A percentile compares a stretch with the other conserved stretches of the same genome.
Conservation (phyloP, 352 stramenopile species). For the Blastocystis hominis region DNA sequence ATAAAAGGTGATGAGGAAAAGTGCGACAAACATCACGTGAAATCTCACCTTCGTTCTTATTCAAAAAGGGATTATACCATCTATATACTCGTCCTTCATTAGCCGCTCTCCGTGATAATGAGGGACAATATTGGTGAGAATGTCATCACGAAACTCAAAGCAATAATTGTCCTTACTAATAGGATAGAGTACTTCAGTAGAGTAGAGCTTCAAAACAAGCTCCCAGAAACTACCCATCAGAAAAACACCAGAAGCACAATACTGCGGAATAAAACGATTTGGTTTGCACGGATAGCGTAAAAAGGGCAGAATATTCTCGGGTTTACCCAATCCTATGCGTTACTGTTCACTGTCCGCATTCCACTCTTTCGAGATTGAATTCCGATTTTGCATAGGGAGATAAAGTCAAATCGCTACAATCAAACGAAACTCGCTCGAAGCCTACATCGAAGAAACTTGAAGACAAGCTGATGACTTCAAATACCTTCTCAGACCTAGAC, state of each 20-base stretch:
- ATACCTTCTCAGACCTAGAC: neutral
- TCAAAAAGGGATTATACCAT: neutral
- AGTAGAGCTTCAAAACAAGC: neutral
- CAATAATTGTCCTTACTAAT: conserved; percentile 14
- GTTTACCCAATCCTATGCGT: conserved; percentile 1
- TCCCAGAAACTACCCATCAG: conserved; percentile 52
- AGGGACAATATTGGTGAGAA: conserved; percentile 1
- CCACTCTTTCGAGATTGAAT: neutral
- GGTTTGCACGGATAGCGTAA: neutral
- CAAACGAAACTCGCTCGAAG: neutral
- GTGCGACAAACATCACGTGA: conserved; percentile 39
- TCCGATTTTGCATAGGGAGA: neutral
- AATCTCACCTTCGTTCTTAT: neutral
- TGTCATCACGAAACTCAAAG: conserved; percentile 41
- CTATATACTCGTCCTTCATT: conserved; percentile 55
- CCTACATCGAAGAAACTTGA: conserved; percentile 12
- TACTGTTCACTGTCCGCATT: neutral
- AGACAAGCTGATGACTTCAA: conserved; percentile 6
- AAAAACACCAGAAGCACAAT: neutral
- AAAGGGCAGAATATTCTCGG: neutral
- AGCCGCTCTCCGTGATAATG: conserved; percentile 25
- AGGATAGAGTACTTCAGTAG: neutral
- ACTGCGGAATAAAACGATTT: conserved; percentile 30
- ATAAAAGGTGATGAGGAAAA: conserved; percentile 46
- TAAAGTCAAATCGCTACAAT: conserved; percentile 43